Evolutionary conservation across 805 yeast species (phyloP), one percentile per base, ranked within the genome.

Genomic region (Monosporozyma yasuniensis): DNA sequence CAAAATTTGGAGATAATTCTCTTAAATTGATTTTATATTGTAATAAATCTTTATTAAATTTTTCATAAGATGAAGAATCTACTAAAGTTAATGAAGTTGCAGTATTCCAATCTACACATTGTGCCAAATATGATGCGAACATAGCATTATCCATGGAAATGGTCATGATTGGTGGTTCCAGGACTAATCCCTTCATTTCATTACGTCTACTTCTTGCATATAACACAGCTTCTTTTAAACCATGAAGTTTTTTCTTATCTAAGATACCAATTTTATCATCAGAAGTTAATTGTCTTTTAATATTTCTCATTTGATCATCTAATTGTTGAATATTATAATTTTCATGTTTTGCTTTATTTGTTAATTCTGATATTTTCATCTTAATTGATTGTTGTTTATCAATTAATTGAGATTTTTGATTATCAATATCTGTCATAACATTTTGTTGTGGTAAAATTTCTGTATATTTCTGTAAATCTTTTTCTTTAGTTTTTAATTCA

Each of bases 81-180:
- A 72, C 67, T 30, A 86, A 81, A 0, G 91, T 83, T 19, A 90
- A 72, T 0, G 96, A 80, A 42, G 76, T 64, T 42, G 79, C 65
- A 16, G 84, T 76, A 47, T 73, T 72, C 42, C 66, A 65, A 47
- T 78, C 80, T 7, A 86, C 73, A 6, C 79, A 71, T 46, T 76
- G 72, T 46, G 81, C 86, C 47, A 88, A 63, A 50, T 76, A 78
- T 9, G 74, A 70, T 0, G 85, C 82, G 56, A 74, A 76, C 9
- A 63, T 56, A 9, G 67, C 62, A 50, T 81, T 76, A 1, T 70
- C 72, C 0, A 83, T 77, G 4, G 77, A 72, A 21, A 91, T 72
- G 0, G 84, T 73, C 25, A 88, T 69, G 8, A 83, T 65, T 0
- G 97, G 90, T 1, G 96, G 95, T 59, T 85, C 95, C 50, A 72